Evolutionary conservation across 768 basidiomycete genomes (phyloP), one percentile per base, ranked within the genome.

Genomic region (Boletales sp.): DNA sequence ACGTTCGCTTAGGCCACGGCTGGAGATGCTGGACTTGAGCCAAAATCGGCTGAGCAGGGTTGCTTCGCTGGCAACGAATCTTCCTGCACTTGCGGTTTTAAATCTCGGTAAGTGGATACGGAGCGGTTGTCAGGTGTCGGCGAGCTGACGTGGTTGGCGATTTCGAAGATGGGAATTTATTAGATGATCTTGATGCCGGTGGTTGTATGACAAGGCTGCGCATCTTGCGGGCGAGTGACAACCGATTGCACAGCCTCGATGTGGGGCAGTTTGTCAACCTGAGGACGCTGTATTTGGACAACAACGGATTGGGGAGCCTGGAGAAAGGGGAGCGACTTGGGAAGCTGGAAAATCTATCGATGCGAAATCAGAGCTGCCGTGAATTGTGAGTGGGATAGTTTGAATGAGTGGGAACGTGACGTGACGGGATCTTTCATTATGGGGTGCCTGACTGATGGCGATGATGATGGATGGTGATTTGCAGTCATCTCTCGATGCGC

Each of bases 231-330:
- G 72, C 87, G 45, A 93, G 88, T 74, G 80, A 82, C 63, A 99
- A 99, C 71, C 77, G 81, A 35, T 69, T 99, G 56, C 69, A 76
- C 44, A 65, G 72, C 50, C 74, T 99, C 48, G 77, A 91, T 61
- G 77, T 79, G 56, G 76, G 75, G 31, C 69, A 74, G 32, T 80
- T 89, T 64, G 73, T 80, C 3, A 84, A 83, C 66, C 70, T 97
- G 60, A 82, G 93, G 56, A 95, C 90, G 64, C 80, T 99, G 13
- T 97, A 97, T 67, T 82, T 89, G 68, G 97, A 99, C 74, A 84
- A 86, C 67, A 95, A 97, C 64, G 67, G 68, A 36, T 74, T 90
- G 30, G 70, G 65, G 30, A 62, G 71, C 41, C 65, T 88, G 43
- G 67, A 60, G 40, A 81, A 80, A 66, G 71, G 81, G 61, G 76